These are phyloP conservation scores for Inga leiocalycina DNA, from an alignment of 306 rosid species.

Conservation along the genomic window DNA sequence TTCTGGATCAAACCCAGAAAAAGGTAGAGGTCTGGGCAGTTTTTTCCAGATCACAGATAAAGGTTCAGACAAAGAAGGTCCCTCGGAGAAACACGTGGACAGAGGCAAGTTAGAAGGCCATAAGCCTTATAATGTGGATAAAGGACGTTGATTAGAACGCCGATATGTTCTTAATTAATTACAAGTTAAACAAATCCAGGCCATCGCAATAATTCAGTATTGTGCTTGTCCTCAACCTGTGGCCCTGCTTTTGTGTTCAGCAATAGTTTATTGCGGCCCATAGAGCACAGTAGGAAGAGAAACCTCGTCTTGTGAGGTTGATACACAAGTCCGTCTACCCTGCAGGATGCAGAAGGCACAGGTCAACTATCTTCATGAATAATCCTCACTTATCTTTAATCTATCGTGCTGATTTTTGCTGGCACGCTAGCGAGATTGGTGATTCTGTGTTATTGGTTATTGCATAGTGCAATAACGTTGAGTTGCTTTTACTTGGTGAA, in stretches of 20 bases:
- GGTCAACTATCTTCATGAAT: slow-evolving; percentile 33
- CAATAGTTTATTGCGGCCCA: slow-evolving; percentile 34
- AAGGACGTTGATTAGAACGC: slow-evolving; percentile 47
- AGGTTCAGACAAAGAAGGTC: slow-evolving; percentile 42
- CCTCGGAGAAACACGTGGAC: slow-evolving; percentile 48
- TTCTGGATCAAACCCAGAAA: not conserved
- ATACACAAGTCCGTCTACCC: slow-evolving; percentile 26
- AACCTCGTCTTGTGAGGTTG: slow-evolving; percentile 36
- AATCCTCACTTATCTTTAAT: slow-evolving; percentile 26
- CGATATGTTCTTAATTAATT: slow-evolving; percentile 6
- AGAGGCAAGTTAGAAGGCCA: slow-evolving; percentile 70
- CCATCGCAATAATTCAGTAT: slow-evolving; percentile 19
- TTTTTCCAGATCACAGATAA: slow-evolving; percentile 34
- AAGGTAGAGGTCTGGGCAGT: slow-evolving; percentile 38
- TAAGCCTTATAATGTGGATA: slow-evolving; percentile 42
- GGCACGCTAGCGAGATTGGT: slow-evolving; percentile 30
- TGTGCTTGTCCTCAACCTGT: slow-evolving; percentile 20
- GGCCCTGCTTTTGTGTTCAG: slow-evolving; percentile 35
- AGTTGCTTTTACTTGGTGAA: slow-evolving; percentile 25
- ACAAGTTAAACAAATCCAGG: slow-evolving; percentile 32
- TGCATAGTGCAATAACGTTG: not conserved
- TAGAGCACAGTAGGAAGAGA: slow-evolving; percentile 26
- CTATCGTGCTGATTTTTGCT: slow-evolving; percentile 36
- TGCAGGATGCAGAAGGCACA: slow-evolving; percentile 37
- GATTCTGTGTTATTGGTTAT: not conserved